Evolutionary conservation across 768 basidiomycete species (phyloP).

Genomic region (Strobilomyces echinocephalus): DNA sequence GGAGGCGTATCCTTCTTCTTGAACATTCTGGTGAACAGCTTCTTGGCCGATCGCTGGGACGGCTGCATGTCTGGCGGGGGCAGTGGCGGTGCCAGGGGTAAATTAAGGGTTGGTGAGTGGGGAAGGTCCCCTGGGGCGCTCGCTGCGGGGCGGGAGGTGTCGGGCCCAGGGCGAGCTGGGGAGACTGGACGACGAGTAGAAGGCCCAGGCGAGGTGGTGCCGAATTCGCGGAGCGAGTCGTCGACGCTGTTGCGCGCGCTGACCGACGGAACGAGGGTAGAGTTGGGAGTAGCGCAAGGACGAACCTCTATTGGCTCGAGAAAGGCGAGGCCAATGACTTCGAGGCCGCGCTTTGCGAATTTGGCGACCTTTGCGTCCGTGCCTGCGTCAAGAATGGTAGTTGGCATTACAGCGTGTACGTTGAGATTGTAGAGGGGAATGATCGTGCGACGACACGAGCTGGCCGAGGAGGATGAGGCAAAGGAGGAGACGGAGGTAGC

Average conservation of each 20-base stretch:
- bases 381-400: constrained; percentile 81
- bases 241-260: constrained; percentile 31
- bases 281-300: constrained; percentile 22
- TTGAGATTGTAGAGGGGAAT: constrained; percentile 84
- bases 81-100: constrained; percentile 15
- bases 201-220: constrained; percentile 1
- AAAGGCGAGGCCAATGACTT: constrained; percentile 72
- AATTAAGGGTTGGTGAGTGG: constrained; percentile 12
- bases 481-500: constrained; percentile 38
- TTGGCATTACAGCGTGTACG: constrained; percentile 84
- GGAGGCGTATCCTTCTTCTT: constrained; percentile 43
- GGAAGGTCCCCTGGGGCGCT: neutral
- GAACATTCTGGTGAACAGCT: constrained; percentile 68
- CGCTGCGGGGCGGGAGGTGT: neutral
- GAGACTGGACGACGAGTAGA: constrained; percentile 11
- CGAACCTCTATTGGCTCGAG: constrained; percentile 80
- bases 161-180: constrained; percentile 5
- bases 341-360: constrained; percentile 67
- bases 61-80: constrained; percentile 17
- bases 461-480: constrained; percentile 39
- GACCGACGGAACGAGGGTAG: constrained; percentile 6
- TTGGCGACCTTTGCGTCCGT: constrained; percentile 83
- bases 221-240: constrained; percentile 19
- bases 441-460: constrained; percentile 62
- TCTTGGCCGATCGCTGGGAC: constrained; percentile 46